These are phyloP conservation scores for Starmera quercuum DNA, from an alignment of 805 yeast genomes.

Conservation along the genomic window DNA sequence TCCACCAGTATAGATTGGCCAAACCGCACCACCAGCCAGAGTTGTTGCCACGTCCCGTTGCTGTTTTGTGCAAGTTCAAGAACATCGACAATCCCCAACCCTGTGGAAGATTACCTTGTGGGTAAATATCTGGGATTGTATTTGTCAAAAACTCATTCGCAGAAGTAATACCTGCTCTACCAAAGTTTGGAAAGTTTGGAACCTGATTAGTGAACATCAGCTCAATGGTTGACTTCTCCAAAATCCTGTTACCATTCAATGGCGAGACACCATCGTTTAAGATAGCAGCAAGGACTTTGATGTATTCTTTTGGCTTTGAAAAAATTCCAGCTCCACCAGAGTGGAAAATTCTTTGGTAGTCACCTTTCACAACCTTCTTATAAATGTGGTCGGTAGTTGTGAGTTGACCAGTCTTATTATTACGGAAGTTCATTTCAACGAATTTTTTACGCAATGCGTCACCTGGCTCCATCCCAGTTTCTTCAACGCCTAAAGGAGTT, in stretches of 20 bases:
- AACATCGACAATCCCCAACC: constrained; percentile 26
- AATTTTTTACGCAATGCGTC: constrained; percentile 11
- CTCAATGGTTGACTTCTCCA: constrained; percentile 25
- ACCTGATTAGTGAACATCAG: constrained; percentile 26
- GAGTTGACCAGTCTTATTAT: constrained; percentile 9
- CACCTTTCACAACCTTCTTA: constrained; percentile 6
- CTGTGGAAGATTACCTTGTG: constrained; percentile 18
- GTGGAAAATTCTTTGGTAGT: constrained; percentile 10
- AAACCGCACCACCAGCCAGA: constrained; percentile 34
- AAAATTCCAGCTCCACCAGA: constrained; percentile 39
- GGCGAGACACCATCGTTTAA: constrained; percentile 35
- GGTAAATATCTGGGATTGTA: constrained; percentile 14
- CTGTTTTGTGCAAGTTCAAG: constrained; percentile 17
- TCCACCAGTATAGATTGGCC: constrained; percentile 32
- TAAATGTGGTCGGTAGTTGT: constrained; percentile 7
- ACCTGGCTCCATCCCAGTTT: constrained; percentile 19
- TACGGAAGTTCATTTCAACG: constrained; percentile 17
- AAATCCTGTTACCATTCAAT: constrained; percentile 22
- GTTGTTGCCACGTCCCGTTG: constrained; percentile 29
- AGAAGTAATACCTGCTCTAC: constrained; percentile 8
- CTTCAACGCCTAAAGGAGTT: constrained; percentile 22
- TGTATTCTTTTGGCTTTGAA: constrained; percentile 32
- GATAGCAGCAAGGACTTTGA: constrained; percentile 29
- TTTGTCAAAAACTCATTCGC: constrained; percentile 9
- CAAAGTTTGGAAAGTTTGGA: constrained; percentile 19